These are phyloP conservation scores for Danielia oregonensis DNA, from an alignment of 805 yeast genomes.

Conservation along the genomic window DNA sequence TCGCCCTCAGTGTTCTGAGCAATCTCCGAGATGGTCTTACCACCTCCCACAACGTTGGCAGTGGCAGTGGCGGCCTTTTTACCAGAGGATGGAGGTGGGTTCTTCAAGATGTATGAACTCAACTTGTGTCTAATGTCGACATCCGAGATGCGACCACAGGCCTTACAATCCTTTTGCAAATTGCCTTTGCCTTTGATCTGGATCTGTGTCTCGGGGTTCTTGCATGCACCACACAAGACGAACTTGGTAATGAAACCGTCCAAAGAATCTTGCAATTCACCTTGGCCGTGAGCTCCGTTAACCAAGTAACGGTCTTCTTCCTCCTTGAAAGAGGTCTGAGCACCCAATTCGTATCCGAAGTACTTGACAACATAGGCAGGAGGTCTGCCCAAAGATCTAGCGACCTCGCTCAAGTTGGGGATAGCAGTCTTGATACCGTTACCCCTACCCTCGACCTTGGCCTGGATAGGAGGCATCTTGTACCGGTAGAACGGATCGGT, in stretches of 20 bases:
- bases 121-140: slow-evolving; percentile 85
- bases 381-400: slow-evolving; percentile 92
- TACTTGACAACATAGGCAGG: slow-evolving; percentile 87
- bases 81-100: slow-evolving; percentile 72
- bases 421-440: slow-evolving; percentile 98
- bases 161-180: slow-evolving; percentile 91
- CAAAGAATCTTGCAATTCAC: slow-evolving; percentile 85
- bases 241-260: slow-evolving; percentile 93
- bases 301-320: slow-evolving; percentile 83
- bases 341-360: slow-evolving; percentile 96
- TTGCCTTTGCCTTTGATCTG: slow-evolving; percentile 69
- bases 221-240: slow-evolving; percentile 91
- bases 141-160: slow-evolving; percentile 88
- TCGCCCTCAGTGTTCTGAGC: slow-evolving; percentile 48
- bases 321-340: slow-evolving; percentile 83
- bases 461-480: slow-evolving; percentile 97
- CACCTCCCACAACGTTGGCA: slow-evolving; percentile 86
- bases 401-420: slow-evolving; percentile 85
- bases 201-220: slow-evolving; percentile 96
- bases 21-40: slow-evolving; percentile 73
- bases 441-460: slow-evolving; percentile 98
- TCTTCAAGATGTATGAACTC: slow-evolving; percentile 82
- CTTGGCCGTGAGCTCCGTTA: slow-evolving; percentile 90
- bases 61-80: slow-evolving; percentile 84
- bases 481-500: slow-evolving; percentile 98